Evolutionary conservation across 2,329 filamentous ascomycete genomes (phyloP), one percentile per base, ranked within the genome.

Genomic region (Monilinia vaccinii-corymbosi): DNA sequence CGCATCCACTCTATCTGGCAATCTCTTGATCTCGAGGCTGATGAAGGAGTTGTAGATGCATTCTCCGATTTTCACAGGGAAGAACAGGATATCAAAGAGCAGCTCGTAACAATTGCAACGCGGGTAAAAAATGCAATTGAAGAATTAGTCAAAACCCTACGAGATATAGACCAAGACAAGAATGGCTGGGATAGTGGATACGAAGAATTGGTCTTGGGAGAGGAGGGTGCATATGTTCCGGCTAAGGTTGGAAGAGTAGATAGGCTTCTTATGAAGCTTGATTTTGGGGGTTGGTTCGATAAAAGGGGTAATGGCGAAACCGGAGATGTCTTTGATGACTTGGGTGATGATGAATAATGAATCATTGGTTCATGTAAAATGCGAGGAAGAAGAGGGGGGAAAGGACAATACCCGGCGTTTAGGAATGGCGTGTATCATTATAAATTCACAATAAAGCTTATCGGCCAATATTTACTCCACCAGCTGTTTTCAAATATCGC

Each of bases 211-310:
- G 70, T 68, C 13, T 70, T 71, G 2, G 67, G 68, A 14, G 78
- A 80, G 36, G 75, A 76, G 44, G 78, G 76, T 0, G 74, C 73
- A 63, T 96, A 89, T 71, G 79, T 86, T 34, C 87, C 90, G 1
- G 80, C 83, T 63, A 84, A 87, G 62, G 82, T 90, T 4, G 89
- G 89, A 0, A 89, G 91, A 1, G 84, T 97, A 49, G 91, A 96
- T 75, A 79, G 89, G 61, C 74, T 97, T 70, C 73, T 97, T 71
- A 96, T 96, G 90, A 96, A 96, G 77, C 76, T 97, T 67, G 91
- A 96, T 65, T 73, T 73, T 65, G 71, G 71, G 6, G 67, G 68
- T 0, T 73, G 71, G 71, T 72, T 73, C 63, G 66, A 69, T 61
- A 63, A 61, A 40, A 62, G 58, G 32, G 38, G 53, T 36, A 57